A percentile compares a stretch with the other conserved stretches of the same genome.
Conservation (phyloP, 345 rosid species). For the Eucalyptus tenuipes region DNA sequence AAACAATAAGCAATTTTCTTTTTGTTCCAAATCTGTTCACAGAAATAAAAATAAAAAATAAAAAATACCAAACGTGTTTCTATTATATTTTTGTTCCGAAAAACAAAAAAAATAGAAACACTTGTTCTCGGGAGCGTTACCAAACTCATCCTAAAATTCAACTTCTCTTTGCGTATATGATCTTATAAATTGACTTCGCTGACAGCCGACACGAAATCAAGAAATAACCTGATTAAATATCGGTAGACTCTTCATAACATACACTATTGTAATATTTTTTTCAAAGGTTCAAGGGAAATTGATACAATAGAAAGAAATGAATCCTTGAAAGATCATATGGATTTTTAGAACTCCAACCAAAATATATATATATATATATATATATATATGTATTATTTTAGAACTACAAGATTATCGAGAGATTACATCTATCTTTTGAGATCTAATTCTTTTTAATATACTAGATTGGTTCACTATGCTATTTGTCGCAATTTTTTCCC, state of each 20-base stretch:
- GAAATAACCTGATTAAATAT: neutral
- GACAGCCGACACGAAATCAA: rapidly evolving
- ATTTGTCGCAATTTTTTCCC: neutral
- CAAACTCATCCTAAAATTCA: neutral
- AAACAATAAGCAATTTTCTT: too few relatives aligned
- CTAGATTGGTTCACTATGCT: neutral
- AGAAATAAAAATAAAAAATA: too few relatives aligned
- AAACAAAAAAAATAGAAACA: too few relatives aligned
- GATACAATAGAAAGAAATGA: neutral
- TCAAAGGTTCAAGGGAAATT: neutral
- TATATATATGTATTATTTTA: neutral
- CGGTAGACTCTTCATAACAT: neutral
- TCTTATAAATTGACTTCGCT: neutral
- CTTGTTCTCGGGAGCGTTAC: rapidly evolving
- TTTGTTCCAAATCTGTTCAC: too few relatives aligned
- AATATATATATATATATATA: too few relatives aligned
- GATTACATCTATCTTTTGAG: neutral
- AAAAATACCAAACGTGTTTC: rapidly evolving
- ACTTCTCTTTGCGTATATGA: neutral
- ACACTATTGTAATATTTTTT: neutral
- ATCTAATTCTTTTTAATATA: neutral
- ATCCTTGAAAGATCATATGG: neutral
- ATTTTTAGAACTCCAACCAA: too few relatives aligned
- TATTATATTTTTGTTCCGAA: rapidly evolving
- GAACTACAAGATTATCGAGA: neutral